A percentile compares a stretch with the other conserved stretches of the same genome.
Conservation (phyloP, 805 yeast genomes). For the Wickerhamiella alocasiicola region DNA sequence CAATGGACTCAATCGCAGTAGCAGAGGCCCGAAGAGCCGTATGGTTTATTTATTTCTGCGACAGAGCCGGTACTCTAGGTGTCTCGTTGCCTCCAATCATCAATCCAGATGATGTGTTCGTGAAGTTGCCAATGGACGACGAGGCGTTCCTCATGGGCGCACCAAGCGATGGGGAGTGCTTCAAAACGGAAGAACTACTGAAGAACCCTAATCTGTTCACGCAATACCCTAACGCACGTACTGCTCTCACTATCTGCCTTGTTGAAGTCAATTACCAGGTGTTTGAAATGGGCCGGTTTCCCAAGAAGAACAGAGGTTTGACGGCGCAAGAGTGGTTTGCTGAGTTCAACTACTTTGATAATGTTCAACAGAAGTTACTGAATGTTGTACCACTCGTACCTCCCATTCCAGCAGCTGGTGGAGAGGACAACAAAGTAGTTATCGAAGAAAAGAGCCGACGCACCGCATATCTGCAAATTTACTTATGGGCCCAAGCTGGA, state of each 20-base stretch:
- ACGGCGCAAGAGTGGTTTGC: slow-evolving; percentile 16
- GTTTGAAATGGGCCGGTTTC: slow-evolving; percentile 15
- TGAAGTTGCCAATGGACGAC: slow-evolving; percentile 23
- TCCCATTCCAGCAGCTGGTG: slow-evolving; percentile 9
- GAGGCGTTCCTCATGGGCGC: slow-evolving; percentile 14
- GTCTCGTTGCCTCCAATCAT: slow-evolving; percentile 23
- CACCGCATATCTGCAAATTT: slow-evolving; percentile 12
- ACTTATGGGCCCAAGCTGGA: slow-evolving; percentile 17
- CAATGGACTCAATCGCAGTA: slow-evolving; percentile 11
- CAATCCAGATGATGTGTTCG: slow-evolving; percentile 16
- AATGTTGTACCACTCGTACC: slow-evolving; percentile 13
- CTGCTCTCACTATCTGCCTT: slow-evolving; percentile 12
- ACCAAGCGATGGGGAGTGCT: slow-evolving; percentile 5
- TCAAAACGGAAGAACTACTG: slow-evolving; percentile 14
- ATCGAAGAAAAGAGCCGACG: slow-evolving; percentile 11
- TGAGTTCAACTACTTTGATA: slow-evolving; percentile 15
- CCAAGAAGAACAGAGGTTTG: slow-evolving; percentile 10
- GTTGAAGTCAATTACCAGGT: slow-evolving; percentile 13
- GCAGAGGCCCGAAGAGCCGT: slow-evolving; percentile 26
- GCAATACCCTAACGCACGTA: slow-evolving; percentile 12
- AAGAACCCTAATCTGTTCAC: slow-evolving; percentile 11
- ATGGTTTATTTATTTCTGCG: slow-evolving; percentile 21
- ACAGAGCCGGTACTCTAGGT: slow-evolving; percentile 21
- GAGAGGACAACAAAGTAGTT: slow-evolving; percentile 9
- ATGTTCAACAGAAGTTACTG: slow-evolving; percentile 10